Conservation (phyloP, 176 grass and related monocot species). For the Oryza rufipogon region DNA sequence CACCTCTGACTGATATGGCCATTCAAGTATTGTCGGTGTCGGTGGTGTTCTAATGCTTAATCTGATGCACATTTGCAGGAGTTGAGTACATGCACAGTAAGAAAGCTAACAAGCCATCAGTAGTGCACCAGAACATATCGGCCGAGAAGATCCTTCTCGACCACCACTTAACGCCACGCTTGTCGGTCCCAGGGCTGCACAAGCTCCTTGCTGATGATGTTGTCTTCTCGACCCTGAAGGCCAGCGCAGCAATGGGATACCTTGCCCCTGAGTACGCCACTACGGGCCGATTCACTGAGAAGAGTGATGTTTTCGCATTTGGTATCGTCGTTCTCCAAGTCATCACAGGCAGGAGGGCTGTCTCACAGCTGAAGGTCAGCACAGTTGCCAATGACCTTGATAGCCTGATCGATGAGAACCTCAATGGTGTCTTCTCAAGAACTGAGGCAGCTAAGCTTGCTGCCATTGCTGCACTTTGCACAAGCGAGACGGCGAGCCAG, state of each 20-base stretch:
- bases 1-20: neutral
- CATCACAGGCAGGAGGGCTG: conserved; percentile 65
- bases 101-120: conserved; percentile 64
- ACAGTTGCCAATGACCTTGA: conserved; percentile 38
- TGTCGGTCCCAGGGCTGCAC: conserved; percentile 77
- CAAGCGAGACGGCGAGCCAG: conserved; percentile 53
- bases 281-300: conserved; percentile 83
- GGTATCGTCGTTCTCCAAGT: conserved; percentile 80
- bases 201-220: conserved; percentile 90
- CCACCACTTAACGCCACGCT: conserved; percentile 58
- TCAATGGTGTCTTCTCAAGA: conserved; percentile 53
- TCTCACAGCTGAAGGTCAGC: conserved; percentile 48
- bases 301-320: conserved; percentile 90
- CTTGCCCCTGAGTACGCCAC: conserved; percentile 78
- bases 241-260: conserved; percentile 92
- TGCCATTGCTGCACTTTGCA: conserved; percentile 56
- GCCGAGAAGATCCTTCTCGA: conserved; percentile 85
- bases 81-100: conserved; percentile 84
- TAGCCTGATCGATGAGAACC: conserved; percentile 56
- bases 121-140: conserved; percentile 93
- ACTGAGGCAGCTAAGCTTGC: conserved; percentile 63
- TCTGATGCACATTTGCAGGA: conserved; percentile 43
- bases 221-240: conserved; percentile 84
- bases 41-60: neutral
- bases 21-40: neutral